These are phyloP conservation scores for Sporothrix curviconia DNA, from an alignment of 2,329 filamentous ascomycete genomes.

Conservation along the genomic window DNA sequence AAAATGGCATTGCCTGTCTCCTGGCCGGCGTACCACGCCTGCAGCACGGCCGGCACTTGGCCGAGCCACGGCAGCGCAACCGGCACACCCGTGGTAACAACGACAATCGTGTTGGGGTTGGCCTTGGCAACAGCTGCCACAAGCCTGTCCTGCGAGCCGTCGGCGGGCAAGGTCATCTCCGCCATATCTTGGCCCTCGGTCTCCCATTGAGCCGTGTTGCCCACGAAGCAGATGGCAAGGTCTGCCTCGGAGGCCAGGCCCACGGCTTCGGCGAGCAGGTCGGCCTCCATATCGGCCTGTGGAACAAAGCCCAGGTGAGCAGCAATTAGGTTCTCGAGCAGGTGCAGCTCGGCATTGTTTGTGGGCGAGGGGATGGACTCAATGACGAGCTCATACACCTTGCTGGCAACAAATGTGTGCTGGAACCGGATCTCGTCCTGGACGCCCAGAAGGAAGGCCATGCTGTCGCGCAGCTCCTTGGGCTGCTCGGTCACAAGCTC, in stretches of 20 bases:
- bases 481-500: slow-evolving; percentile 60
- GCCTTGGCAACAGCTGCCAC: slow-evolving; percentile 58
- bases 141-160: slow-evolving; percentile 55
- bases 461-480: slow-evolving; percentile 52
- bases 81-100: slow-evolving; percentile 72
- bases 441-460: slow-evolving; percentile 52
- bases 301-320: slow-evolving; percentile 52
- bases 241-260: slow-evolving; percentile 62
- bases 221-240: slow-evolving; percentile 71
- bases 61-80: slow-evolving; percentile 63
- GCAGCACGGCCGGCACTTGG: slow-evolving; percentile 53
- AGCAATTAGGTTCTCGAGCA: slow-evolving; percentile 53
- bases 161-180: slow-evolving; percentile 68
- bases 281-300: slow-evolving; percentile 49
- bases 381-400: slow-evolving; percentile 47
- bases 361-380: slow-evolving; percentile 48
- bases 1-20: slow-evolving; percentile 76
- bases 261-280: slow-evolving; percentile 44
- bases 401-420: slow-evolving; percentile 40
- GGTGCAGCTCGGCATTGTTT: slow-evolving; percentile 42
- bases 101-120: slow-evolving; percentile 64
- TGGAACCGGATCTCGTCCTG: slow-evolving; percentile 49
- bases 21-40: slow-evolving; percentile 83
- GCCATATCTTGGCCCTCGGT: slow-evolving; percentile 72
- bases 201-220: slow-evolving; percentile 76